A percentile compares a stretch with the other conserved stretches of the same genome.
Conservation (phyloP, 1,284 basidiomycete species). For the Ustilago nuda region DNA sequence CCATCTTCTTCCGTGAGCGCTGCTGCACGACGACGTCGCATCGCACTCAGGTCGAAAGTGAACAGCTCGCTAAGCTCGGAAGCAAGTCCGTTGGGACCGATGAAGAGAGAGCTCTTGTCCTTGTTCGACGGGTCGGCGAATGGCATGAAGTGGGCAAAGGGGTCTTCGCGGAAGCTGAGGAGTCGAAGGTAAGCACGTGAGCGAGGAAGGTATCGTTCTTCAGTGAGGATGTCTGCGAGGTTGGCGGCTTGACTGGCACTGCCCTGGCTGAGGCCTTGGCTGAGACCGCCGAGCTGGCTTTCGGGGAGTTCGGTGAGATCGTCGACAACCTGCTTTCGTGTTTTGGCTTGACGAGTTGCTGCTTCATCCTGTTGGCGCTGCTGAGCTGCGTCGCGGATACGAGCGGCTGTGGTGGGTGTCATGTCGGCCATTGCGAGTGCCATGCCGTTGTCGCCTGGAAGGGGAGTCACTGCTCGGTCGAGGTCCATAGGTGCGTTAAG, state of each 20-base stretch:
- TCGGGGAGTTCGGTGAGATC: conserved; percentile 74
- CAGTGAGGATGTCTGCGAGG: conserved; percentile 78
- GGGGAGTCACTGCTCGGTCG: conserved; percentile 40
- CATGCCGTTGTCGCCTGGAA: conserved; percentile 53
- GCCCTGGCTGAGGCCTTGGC: conserved; percentile 71
- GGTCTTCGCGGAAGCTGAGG: conserved; percentile 85
- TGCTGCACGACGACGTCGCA: conserved; percentile 57
- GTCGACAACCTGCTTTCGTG: conserved; percentile 71
- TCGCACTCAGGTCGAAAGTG: conserved; percentile 77
- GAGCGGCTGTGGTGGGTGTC: conserved; percentile 73
- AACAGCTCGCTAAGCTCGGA: conserved; percentile 85
- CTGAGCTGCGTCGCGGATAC: conserved; percentile 58
- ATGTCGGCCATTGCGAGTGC: conserved; percentile 69
- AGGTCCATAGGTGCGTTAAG: conserved; percentile 43
- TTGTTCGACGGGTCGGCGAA: conserved; percentile 73
- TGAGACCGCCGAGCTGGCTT: conserved; percentile 41
- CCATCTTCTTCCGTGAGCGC: conserved; percentile 68
- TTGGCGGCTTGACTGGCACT: conserved; percentile 75
- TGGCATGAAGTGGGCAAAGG: conserved; percentile 84
- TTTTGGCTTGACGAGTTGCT: conserved; percentile 48
- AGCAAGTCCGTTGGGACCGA: conserved; percentile 81
- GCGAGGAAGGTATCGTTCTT: conserved; percentile 82
- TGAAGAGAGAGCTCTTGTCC: conserved; percentile 74
- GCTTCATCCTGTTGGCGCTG: conserved; percentile 52
- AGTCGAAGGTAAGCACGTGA: conserved; percentile 84